These are phyloP conservation scores for Rhynchospora tenuis DNA, from an alignment of 176 grass and related monocot species.

Conservation along the genomic window DNA sequence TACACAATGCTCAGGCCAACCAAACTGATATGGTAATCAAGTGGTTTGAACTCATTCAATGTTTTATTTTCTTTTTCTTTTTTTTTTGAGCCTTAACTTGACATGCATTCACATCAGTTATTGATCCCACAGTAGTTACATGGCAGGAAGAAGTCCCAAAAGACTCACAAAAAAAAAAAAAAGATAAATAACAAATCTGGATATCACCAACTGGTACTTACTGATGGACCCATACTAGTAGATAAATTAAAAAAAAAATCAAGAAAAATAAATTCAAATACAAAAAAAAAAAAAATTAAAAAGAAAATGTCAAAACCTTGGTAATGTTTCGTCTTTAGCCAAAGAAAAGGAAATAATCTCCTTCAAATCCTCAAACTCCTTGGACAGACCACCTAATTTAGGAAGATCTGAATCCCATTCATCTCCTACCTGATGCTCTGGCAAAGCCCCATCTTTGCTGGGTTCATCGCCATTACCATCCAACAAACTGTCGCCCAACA, in stretches of 20 bases:
- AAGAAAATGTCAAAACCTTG: slow-evolving; percentile 56
- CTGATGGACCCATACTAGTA: background rate
- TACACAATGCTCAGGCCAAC: background rate
- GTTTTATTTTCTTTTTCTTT: background rate
- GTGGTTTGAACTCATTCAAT: background rate
- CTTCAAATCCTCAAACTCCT: slow-evolving; percentile 61
- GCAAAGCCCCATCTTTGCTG: slow-evolving; percentile 8
- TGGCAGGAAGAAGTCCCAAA: background rate
- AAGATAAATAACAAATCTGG: background rate
- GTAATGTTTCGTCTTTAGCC: slow-evolving; percentile 31
- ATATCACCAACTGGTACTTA: background rate
- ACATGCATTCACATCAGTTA: background rate
- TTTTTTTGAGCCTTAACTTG: background rate
- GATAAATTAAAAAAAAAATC: slow-evolving; percentile 21
- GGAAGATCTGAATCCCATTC: slow-evolving; percentile 16
- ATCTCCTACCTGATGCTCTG: slow-evolving; percentile 20
- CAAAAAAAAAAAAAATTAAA: background rate
- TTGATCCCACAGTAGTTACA: background rate
- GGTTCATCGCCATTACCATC: slow-evolving; percentile 27
- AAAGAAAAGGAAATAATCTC: slow-evolving; percentile 65
- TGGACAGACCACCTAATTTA: slow-evolving; percentile 67
- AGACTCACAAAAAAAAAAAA: background rate
- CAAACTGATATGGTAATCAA: background rate
- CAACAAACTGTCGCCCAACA: slow-evolving; percentile 14
- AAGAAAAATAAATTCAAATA: slow-evolving; percentile 12